Evolutionary conservation across 805 yeast species (phyloP).

Genomic region (Wickerhamiella musiphila): DNA sequence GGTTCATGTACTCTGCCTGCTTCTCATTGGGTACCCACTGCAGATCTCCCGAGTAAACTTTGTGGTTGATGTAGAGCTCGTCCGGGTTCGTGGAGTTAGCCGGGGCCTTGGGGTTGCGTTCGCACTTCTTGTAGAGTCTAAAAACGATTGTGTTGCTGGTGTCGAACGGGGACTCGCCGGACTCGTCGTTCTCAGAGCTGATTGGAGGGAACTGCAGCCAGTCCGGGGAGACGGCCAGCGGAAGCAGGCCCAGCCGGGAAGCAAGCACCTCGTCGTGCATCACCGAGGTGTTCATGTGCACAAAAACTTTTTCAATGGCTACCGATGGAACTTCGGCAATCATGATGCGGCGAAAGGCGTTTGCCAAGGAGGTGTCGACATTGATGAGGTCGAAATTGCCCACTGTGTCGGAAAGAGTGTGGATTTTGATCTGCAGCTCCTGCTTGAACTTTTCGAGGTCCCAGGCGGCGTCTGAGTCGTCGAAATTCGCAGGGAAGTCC

Average conservation of each 20-base stretch:
- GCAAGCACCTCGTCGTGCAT: slow-evolving; percentile 95
- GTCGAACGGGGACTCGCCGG: slow-evolving; percentile 9
- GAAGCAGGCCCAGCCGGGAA: slow-evolving; percentile 84
- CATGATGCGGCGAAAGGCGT: slow-evolving; percentile 95
- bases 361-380: slow-evolving; percentile 82
- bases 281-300: slow-evolving; percentile 88
- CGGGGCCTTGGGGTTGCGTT: slow-evolving; percentile 71
- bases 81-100: slow-evolving; percentile 65
- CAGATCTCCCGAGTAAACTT: slow-evolving; percentile 77
- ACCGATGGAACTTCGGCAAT: slow-evolving; percentile 91
- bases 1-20: slow-evolving; percentile 57
- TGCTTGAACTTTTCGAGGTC: slow-evolving; percentile 62
- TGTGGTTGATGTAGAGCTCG: slow-evolving; percentile 65
- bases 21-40: slow-evolving; percentile 84
- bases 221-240: slow-evolving; percentile 85
- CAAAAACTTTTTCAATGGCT: slow-evolving; percentile 81
- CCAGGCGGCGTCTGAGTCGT: slow-evolving; percentile 59
- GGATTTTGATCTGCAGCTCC: slow-evolving; percentile 43
- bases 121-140: slow-evolving; percentile 64
- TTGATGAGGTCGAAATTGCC: slow-evolving; percentile 79
- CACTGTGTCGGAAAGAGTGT: slow-evolving; percentile 37
- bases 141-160: slow-evolving; percentile 60
- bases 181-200: slow-evolving; percentile 8
- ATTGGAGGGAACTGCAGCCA: slow-evolving; percentile 50
- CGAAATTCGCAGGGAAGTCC: slow-evolving; percentile 78